These are phyloP conservation scores for Vitis riparia DNA, from an alignment of 164 flowering plant genomes.

Conservation along the genomic window DNA sequence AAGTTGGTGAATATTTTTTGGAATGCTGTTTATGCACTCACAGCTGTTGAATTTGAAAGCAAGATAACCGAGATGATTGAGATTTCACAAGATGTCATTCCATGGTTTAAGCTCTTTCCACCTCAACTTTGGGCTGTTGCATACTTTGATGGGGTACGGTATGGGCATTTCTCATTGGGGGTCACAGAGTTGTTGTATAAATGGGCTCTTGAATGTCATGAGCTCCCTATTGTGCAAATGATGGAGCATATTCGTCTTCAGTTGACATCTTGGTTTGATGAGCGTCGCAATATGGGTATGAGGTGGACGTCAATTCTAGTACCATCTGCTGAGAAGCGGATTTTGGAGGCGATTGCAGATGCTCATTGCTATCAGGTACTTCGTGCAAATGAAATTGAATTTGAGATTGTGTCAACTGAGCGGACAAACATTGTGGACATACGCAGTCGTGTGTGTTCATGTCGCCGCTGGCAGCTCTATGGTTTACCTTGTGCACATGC, in stretches of 20 bases:
- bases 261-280: conserved; percentile 35
- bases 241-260: conserved; percentile 49
- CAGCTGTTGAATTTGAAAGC: conserved; percentile 77
- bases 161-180: conserved; percentile 84
- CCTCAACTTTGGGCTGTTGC: conserved; percentile 95
- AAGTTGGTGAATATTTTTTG: conserved; percentile 79
- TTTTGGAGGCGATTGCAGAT: conserved; percentile 46
- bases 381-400: conserved; percentile 55
- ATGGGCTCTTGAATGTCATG: conserved; percentile 58
- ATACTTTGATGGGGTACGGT: conserved; percentile 91
- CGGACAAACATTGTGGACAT: conserved; percentile 54
- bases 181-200: conserved; percentile 57
- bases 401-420: conserved; percentile 91
- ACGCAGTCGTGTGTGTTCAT: conserved; percentile 60
- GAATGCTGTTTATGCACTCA: conserved; percentile 96
- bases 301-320: conserved; percentile 49
- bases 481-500: conserved; percentile 99
- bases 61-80: conserved; percentile 85
- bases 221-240: conserved; percentile 50
- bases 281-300: conserved; percentile 38
- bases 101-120: conserved; percentile 77
- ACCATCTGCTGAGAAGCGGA: conserved; percentile 51
- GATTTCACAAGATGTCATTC: conserved; percentile 70
- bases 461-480: conserved; percentile 92
- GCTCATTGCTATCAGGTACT: conserved; percentile 56